These are phyloP conservation scores for Fusarium foetens DNA, from an alignment of 2,329 filamentous ascomycete genomes.

Conservation along the genomic window DNA sequence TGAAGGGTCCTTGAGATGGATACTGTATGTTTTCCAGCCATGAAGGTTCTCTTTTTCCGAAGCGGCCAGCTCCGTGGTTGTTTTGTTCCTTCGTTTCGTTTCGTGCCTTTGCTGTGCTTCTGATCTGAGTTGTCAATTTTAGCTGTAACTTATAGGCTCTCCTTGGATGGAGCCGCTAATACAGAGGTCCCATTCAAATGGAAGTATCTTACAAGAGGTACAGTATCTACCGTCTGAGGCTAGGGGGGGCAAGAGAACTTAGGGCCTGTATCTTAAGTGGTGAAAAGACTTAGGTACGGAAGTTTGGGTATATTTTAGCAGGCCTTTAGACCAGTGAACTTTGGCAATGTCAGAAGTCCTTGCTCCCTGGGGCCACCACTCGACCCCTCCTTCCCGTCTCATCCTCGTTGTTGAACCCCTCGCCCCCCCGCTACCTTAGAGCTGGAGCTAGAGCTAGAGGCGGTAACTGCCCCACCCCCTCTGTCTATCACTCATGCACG, in stretches of 20 bases:
- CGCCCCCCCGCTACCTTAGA: not conserved
- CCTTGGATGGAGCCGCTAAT: slow-evolving; percentile 1
- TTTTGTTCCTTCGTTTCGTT: not conserved
- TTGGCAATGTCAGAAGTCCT: not conserved
- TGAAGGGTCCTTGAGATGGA: not conserved
- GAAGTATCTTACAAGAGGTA: not conserved
- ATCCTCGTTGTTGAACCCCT: slow-evolving; percentile 6
- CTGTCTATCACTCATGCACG: slow-evolving; percentile 18
- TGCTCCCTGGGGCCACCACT: not conserved
- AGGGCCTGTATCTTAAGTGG: not conserved
- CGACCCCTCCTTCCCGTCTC: not conserved
- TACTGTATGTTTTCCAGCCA: not conserved
- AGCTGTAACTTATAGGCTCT: not conserved
- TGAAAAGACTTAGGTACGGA: not conserved
- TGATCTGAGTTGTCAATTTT: slow-evolving; percentile 22
- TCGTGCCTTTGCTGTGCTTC: slow-evolving; percentile 7
- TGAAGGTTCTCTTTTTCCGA: not conserved
- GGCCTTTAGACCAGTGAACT: not conserved
- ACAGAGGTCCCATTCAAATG: not conserved
- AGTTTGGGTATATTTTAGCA: not conserved
- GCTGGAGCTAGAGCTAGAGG: not conserved
- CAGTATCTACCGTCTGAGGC: not conserved
- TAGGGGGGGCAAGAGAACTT: too few relatives aligned
- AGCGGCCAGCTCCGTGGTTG: slow-evolving; percentile 3
- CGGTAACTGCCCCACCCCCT: slow-evolving; percentile 30